A percentile compares a stretch with the other conserved stretches of the same genome.
Evolutionary conservation across 2,329 filamentous ascomycete genomes (phyloP).

Genomic region (Trichoderma sp.): DNA sequence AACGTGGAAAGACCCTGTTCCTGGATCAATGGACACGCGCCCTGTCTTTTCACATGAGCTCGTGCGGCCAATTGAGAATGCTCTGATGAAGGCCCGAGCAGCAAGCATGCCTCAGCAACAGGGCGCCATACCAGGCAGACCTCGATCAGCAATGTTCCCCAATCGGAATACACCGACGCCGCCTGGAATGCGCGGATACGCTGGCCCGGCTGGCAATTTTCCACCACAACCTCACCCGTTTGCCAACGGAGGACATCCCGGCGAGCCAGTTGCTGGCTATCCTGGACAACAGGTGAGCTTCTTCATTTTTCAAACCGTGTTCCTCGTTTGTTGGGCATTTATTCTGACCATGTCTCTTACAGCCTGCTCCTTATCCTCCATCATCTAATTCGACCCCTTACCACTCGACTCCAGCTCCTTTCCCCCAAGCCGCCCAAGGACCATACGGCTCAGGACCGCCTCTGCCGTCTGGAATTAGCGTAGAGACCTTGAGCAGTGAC

Average conservation of each 20-base stretch:
- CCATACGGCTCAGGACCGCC: conserved; percentile 39
- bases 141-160: conserved; percentile 56
- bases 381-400: conserved; percentile 44
- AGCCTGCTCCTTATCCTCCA: conserved; percentile 38
- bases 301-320: neutral
- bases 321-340: neutral
- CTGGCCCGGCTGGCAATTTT: conserved; percentile 31
- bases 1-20: conserved; percentile 97
- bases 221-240: conserved; percentile 34
- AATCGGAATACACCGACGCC: conserved; percentile 77
- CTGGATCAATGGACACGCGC: conserved; percentile 87
- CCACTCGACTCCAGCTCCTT: conserved; percentile 41
- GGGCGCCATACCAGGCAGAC: conserved; percentile 48
- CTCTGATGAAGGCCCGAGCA: conserved; percentile 77
- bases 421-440: conserved; percentile 46
- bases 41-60: conserved; percentile 89
- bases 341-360: neutral
- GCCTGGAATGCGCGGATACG: conserved; percentile 49
- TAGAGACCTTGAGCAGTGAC: conserved; percentile 79
- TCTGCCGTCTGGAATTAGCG: conserved; percentile 55
- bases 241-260: conserved; percentile 37
- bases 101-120: conserved; percentile 59
- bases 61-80: conserved; percentile 89
- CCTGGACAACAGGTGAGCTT: conserved; percentile 35
- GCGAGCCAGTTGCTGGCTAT: conserved; percentile 25